Evolutionary conservation across 2,329 filamentous ascomycete species (phyloP).

Genomic region (Colletotrichum cuscutae): DNA sequence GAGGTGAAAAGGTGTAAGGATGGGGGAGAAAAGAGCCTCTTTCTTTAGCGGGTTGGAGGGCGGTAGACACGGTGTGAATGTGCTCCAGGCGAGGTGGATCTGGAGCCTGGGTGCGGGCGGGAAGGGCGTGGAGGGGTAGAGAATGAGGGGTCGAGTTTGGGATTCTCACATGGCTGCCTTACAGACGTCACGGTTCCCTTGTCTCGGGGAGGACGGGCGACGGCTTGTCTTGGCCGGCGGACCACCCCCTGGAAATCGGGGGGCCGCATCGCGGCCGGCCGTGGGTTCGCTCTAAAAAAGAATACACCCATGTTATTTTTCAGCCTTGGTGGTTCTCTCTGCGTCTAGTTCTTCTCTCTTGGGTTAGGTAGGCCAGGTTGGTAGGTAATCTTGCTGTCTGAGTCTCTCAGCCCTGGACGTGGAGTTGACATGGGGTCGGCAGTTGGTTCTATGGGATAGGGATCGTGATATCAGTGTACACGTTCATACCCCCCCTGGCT

Average conservation of each 20-base stretch:
- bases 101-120: not conserved
- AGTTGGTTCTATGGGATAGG: not conserved
- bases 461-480: not conserved
- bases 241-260: not conserved
- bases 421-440: not conserved
- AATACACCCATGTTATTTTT: not conserved
- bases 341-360: not conserved
- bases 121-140: not conserved
- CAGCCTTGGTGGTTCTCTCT: not conserved
- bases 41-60: not conserved
- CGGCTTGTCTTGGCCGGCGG: not conserved
- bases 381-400: not conserved
- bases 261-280: not conserved
- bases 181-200: slow-evolving; percentile 11
- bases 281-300: not conserved
- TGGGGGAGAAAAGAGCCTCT: not conserved
- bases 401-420: not conserved
- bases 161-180: slow-evolving; percentile 6
- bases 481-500: too few relatives aligned
- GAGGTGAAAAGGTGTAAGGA: too few relatives aligned
- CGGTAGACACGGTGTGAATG: not conserved
- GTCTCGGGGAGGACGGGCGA: slow-evolving; percentile 14
- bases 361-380: not conserved
- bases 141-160: not conserved
- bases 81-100: not conserved